These are phyloP conservation scores for Alternaria ventricosa DNA, from an alignment of 2,329 filamentous ascomycete species.

Conservation along the genomic window DNA sequence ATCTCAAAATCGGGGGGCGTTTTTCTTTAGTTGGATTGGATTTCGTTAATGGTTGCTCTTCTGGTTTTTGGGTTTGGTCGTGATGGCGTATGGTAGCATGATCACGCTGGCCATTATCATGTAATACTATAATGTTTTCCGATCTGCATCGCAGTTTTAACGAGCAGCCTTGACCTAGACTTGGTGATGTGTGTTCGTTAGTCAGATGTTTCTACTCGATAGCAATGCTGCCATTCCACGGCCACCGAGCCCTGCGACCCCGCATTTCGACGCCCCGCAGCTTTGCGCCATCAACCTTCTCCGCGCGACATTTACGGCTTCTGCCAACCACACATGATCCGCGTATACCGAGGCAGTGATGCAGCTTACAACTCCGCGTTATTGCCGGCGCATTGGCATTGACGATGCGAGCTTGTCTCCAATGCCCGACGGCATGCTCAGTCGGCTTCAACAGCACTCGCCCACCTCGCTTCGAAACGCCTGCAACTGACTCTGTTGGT, in stretches of 20 bases:
- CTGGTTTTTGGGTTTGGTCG: not conserved
- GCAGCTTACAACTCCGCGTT: conserved; percentile 12
- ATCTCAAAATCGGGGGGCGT: not conserved
- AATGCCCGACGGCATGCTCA: not conserved
- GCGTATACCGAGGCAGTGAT: conserved; percentile 21
- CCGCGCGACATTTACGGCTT: not conserved
- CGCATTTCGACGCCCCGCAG: conserved; percentile 17
- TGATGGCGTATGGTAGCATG: not conserved
- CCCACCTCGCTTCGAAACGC: conserved; percentile 4
- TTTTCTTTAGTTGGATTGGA: not conserved
- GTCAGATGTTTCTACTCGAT: conserved; percentile 1
- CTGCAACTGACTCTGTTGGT: conserved; percentile 6
- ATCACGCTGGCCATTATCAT: not conserved
- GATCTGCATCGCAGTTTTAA: not conserved
- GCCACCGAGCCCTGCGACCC: conserved; percentile 19
- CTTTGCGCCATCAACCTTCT: conserved; percentile 10
- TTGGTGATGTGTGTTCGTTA: not conserved
- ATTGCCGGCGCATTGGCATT: conserved; percentile 6
- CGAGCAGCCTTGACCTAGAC: not conserved
- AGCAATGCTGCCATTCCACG: not conserved
- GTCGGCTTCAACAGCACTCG: not conserved
- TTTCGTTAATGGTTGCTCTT: not conserved
- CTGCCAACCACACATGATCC: not conserved
- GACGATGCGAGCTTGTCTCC: conserved; percentile 6
- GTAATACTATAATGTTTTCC: not conserved